A percentile compares a stretch with the other conserved stretches of the same genome.
Evolutionary conservation across 208 protist species (phyloP).

Genomic region (Trypanosoma mega): DNA sequence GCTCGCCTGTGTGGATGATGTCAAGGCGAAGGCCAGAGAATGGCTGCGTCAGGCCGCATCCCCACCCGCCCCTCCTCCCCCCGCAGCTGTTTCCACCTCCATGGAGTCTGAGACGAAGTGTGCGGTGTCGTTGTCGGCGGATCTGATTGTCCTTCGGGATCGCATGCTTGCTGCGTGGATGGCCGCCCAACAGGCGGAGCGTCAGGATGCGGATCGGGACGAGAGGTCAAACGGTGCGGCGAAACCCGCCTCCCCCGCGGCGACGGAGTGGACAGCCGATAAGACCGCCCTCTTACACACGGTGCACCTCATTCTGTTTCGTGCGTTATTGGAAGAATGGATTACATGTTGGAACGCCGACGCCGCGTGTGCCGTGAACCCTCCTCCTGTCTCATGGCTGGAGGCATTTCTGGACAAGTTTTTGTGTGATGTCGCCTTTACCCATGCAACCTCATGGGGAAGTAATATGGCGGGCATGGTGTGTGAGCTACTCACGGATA

Average conservation of each 20-base stretch:
- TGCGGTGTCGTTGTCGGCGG: background rate
- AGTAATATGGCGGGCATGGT: slow-evolving; percentile 9
- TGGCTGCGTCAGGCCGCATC: background rate
- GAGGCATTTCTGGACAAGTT: slow-evolving; percentile 20
- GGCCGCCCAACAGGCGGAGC: slow-evolving; percentile 3
- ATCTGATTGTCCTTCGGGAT: slow-evolving; percentile 9
- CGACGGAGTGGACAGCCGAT: background rate
- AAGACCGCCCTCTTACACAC: background rate
- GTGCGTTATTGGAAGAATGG: slow-evolving; percentile 19
- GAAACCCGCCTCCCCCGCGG: background rate
- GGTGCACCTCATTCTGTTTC: slow-evolving; percentile 13
- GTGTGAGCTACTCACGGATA: slow-evolving; percentile 3
- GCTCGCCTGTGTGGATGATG: slow-evolving; percentile 2
- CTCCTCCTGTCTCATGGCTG: too few species aligned
- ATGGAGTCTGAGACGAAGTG: background rate
- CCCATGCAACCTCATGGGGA: slow-evolving; percentile 10
- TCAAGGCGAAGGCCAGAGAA: slow-evolving; percentile 12
- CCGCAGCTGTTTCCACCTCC: background rate
- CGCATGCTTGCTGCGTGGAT: slow-evolving; percentile 10
- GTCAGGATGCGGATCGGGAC: background rate
- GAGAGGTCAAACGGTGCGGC: too few species aligned
- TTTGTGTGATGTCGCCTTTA: slow-evolving; percentile 17
- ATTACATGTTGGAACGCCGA: background rate
- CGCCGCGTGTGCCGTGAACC: background rate
- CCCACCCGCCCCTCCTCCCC: background rate